These are phyloP conservation scores for Gentiana macrophylla DNA, from an alignment of 257 asterid species.

Conservation along the genomic window DNA sequence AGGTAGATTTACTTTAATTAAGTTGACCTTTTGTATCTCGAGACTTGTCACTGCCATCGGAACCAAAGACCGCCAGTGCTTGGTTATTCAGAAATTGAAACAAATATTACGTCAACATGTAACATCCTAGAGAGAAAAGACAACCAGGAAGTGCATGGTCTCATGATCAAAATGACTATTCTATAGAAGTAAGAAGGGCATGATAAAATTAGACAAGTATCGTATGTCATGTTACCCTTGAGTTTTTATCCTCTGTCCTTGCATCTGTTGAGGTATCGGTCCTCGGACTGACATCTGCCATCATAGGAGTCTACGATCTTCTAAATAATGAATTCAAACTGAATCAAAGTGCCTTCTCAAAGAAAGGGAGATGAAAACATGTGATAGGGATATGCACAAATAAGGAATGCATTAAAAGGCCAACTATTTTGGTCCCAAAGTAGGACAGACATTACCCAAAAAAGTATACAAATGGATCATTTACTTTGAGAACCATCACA, in stretches of 20 bases:
- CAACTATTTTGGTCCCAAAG: no score
- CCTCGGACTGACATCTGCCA: constrained; percentile 84
- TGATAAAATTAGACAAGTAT: background rate
- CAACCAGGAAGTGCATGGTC: background rate
- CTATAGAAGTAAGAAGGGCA: background rate
- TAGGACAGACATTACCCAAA: no score
- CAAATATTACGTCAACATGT: background rate
- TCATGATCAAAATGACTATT: background rate
- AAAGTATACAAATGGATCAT: no score
- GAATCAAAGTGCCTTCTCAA: constrained; percentile 17
- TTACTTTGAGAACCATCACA: no score
- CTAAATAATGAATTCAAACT: constrained; percentile 16
- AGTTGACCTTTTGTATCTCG: constrained; percentile 93
- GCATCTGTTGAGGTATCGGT: constrained; percentile 92
- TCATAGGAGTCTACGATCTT: constrained; percentile 25
- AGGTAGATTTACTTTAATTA: constrained; percentile 3
- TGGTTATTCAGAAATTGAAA: constrained; percentile 11
- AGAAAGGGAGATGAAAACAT: constrained; percentile 5
- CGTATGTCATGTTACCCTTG: constrained; percentile 33
- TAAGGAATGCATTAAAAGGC: background rate
- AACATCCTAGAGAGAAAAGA: no score
- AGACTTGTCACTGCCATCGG: constrained; percentile 95
- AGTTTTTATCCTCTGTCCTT: constrained; percentile 74
- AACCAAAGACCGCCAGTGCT: constrained; percentile 35
- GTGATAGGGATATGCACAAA: constrained; percentile 8